Evolutionary conservation across 164 flowering plant species (phyloP).

Genomic region (Kalanchoe fedtschenkoi): DNA sequence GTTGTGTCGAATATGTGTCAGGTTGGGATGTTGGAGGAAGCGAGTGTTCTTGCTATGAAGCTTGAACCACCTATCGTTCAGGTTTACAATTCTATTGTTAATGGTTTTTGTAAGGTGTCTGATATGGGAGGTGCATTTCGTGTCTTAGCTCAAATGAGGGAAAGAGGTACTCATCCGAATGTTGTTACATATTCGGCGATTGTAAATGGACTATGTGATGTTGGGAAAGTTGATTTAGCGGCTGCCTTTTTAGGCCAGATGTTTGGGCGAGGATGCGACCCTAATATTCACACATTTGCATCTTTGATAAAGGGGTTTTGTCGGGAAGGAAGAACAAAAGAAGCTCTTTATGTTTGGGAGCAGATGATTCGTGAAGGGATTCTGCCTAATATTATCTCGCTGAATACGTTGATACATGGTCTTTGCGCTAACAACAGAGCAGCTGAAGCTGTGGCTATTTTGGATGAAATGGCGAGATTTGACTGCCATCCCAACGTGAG

Average conservation of each 20-base stretch:
- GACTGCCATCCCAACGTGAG: constrained; percentile 43
- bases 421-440: constrained; percentile 38
- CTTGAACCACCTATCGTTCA: constrained; percentile 48
- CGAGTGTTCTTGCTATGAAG: constrained; percentile 36
- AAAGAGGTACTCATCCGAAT: constrained; percentile 44
- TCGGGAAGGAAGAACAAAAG: constrained; percentile 23
- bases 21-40: constrained; percentile 53
- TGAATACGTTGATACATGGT: constrained; percentile 53
- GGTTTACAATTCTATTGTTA: constrained; percentile 64
- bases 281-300: constrained; percentile 48
- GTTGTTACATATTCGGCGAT: constrained; percentile 59
- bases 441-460: constrained; percentile 31
- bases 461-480: constrained; percentile 37
- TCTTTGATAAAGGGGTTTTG: constrained; percentile 59
- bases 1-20: constrained; percentile 58
- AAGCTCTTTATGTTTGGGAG: constrained; percentile 46
- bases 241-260: constrained; percentile 49
- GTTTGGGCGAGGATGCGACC: constrained; percentile 52
- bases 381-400: constrained; percentile 45
- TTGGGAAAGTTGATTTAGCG: constrained; percentile 33
- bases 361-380: constrained; percentile 36
- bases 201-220: constrained; percentile 38
- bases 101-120: constrained; percentile 39
- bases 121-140: constrained; percentile 35
- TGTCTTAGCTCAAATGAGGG: constrained; percentile 46